Conservation (phyloP, 345 rosid genomes). For the Eucalyptus coolabah region DNA sequence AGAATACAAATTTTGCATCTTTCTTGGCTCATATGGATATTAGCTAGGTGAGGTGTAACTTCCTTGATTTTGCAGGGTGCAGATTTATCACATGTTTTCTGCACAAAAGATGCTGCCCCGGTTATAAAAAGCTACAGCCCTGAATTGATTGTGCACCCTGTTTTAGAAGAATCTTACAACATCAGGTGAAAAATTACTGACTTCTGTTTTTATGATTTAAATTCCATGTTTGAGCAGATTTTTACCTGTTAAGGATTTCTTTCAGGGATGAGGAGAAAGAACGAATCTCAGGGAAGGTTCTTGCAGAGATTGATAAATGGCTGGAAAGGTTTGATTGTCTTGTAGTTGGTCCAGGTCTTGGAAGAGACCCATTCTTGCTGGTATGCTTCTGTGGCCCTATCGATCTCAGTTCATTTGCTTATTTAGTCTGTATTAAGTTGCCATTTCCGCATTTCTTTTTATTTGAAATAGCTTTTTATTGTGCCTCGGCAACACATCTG, state of each 20-base stretch:
- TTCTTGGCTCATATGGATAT: not conserved
- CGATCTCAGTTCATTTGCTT: not conserved
- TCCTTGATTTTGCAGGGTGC: constrained; percentile 43
- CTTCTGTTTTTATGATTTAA: not conserved
- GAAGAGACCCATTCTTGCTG: constrained; percentile 88
- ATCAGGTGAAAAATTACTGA: constrained; percentile 21
- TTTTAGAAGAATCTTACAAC: constrained; percentile 77
- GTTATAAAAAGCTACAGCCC: constrained; percentile 97
- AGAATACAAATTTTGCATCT: not conserved
- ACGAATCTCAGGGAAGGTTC: constrained; percentile 28
- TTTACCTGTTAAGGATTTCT: not conserved
- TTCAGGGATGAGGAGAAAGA: constrained; percentile 45
- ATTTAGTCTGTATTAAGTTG: not conserved
- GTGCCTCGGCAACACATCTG: not conserved
- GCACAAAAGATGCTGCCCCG: constrained; percentile 91
- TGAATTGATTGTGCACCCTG: constrained; percentile 87
- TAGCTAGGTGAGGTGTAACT: not conserved
- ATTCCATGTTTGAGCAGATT: not conserved
- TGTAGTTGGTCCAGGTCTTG: constrained; percentile 96
- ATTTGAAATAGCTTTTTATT: not conserved
- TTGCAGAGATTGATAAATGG: constrained; percentile 86
- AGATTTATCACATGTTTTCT: constrained; percentile 96
- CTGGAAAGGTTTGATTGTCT: constrained; percentile 95
- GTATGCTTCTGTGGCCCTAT: constrained; percentile 10
- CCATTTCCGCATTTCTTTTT: not conserved